Conservation (phyloP, 2,329 filamentous ascomycete genomes). For the Xylariaceae sp. region DNA sequence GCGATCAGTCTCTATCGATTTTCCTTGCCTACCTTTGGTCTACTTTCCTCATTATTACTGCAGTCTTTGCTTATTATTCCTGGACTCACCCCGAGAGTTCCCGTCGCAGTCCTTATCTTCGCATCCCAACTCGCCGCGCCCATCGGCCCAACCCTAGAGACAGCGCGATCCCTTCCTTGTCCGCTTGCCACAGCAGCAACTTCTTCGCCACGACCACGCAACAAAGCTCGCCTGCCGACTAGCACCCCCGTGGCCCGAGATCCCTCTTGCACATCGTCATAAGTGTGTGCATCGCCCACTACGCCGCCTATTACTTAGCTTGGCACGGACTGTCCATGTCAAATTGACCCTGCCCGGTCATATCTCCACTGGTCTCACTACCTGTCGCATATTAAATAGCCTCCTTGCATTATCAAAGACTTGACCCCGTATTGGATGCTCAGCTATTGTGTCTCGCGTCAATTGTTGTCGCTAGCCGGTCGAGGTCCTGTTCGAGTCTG, state of each 20-base stretch:
- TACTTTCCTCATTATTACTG: conserved; percentile 1
- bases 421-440: conserved; percentile 23
- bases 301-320: conserved; percentile 4
- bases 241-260: neutral
- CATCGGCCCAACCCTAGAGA: conserved; percentile 10
- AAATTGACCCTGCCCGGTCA: conserved; percentile 22
- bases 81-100: conserved; percentile 7
- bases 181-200: conserved; percentile 8
- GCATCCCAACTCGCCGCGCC: conserved; percentile 7
- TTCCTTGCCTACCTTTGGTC: conserved; percentile 5
- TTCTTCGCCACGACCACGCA: conserved; percentile 12
- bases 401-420: conserved; percentile 16
- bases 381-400: conserved; percentile 23
- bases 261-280: conserved; percentile 12
- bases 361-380: conserved; percentile 19
- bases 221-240: neutral
- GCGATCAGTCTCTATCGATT: conserved; percentile 11
- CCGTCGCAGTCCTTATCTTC: conserved; percentile 5
- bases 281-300: conserved; percentile 18
- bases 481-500: conserved; percentile 23
- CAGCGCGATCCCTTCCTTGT: conserved; percentile 8
- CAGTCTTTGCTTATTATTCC: conserved; percentile 9
- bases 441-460: conserved; percentile 18
- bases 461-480: conserved; percentile 26
- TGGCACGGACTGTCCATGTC: conserved; percentile 24